Evolutionary conservation across 2,329 filamentous ascomycete species (phyloP), one percentile per base, ranked within the genome.

Genomic region (Arachnomyces sp.): DNA sequence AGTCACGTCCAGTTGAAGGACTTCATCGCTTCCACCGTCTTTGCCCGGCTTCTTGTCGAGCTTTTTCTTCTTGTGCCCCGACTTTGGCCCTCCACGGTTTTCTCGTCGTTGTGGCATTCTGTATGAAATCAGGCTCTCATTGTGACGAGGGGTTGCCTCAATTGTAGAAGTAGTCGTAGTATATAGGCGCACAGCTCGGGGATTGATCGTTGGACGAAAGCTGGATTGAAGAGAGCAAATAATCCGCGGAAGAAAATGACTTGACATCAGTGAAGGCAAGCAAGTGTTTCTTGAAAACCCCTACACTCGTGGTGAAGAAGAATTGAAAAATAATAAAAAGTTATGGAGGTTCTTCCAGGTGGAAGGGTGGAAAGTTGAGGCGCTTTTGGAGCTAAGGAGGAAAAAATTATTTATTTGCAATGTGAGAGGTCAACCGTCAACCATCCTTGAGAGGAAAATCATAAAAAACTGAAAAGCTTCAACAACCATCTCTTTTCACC

Each of bases 1-100:
- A 21, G 77, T 66, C 34, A 87, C 71, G 55, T 87, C 83, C 36
- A 72, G 62, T 36, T 74, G 66, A 34, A 87, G 67, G 34, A 86
- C 77, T 54, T 86, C 79, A 44, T 86, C 82, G 14, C 70, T 68
- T 0, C 78, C 77, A 7, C 78, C 80, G 46, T 75, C 75, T 31
- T 74, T 75, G 49, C 75, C 74, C 46, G 72, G 71, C 53, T 77
- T 73, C 28, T 41, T 41, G 72, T 71, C 69, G 76, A 61, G 61
- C 40, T 52, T 52, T 38, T 50, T 52, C 44, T 57, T 63, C 32
- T 44, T 46, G n/a, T 34, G 43, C 6, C 21, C 21, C n/a, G n/a
- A n/a, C n/a, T 31, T 21, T 18, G 17, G 9, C 34, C 37, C 39
- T 39, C 30, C 28, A 13, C 15, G 35, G 38, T 48, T 48, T 9